These are phyloP conservation scores for Tulasnella sp. DNA, from an alignment of 768 basidiomycete species.

Conservation along the genomic window DNA sequence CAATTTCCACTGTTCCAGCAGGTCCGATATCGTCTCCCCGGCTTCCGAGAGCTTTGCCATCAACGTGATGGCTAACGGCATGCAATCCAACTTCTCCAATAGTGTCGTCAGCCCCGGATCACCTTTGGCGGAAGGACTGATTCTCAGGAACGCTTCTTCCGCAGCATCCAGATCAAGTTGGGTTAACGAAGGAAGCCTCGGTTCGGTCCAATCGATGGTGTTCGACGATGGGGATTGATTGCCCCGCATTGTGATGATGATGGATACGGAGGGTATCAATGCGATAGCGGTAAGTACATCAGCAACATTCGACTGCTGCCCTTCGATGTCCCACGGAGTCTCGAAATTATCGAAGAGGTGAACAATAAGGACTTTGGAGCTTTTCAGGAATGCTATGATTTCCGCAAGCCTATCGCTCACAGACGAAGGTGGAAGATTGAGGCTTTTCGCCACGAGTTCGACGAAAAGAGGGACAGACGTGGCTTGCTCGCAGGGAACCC, in stretches of 20 bases:
- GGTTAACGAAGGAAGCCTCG: neutral
- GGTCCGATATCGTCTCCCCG: neutral
- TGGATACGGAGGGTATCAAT: neutral
- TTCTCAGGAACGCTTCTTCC: neutral
- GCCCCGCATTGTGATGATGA: neutral
- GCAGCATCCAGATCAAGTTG: conserved; percentile 15
- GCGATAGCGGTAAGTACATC: neutral
- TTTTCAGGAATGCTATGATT: neutral
- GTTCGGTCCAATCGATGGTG: conserved; percentile 10
- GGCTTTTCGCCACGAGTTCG: neutral
- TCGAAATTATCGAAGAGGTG: neutral
- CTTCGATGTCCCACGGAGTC: neutral
- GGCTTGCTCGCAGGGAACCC: neutral
- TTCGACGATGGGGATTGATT: neutral
- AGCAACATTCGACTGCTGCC: neutral
- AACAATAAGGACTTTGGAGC: neutral
- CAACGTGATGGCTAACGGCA: conserved; percentile 1
- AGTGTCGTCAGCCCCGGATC: neutral
- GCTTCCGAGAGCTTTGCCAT: neutral
- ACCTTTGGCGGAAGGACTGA: neutral
- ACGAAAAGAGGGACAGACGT: neutral
- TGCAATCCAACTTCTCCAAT: neutral
- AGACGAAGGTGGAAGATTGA: conserved; percentile 9
- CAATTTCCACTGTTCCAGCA: neutral
- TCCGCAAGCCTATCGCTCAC: neutral